A percentile compares a stretch with the other conserved stretches of the same genome.
These are phyloP conservation scores for Crassisporium funariophilum DNA, from an alignment of 768 basidiomycete species.

Conservation along the genomic window DNA sequence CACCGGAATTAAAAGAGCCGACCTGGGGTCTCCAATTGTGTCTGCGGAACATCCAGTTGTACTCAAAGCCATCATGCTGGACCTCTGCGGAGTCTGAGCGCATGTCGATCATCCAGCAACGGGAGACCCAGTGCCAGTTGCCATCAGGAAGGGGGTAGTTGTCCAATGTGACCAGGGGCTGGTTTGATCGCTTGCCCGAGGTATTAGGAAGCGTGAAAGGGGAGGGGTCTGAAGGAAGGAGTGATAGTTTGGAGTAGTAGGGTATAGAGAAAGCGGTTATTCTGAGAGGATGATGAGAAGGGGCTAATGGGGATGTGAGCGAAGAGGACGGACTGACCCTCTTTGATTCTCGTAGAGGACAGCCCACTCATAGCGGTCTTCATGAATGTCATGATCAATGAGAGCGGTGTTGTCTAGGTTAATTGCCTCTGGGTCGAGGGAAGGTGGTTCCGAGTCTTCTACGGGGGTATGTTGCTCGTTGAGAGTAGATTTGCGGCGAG, in stretches of 20 bases:
- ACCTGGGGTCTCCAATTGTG: slow-evolving; percentile 67
- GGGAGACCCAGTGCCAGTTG: slow-evolving; percentile 80
- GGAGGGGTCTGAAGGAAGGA: slow-evolving; percentile 72
- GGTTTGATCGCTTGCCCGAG: slow-evolving; percentile 40
- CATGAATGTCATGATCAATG: slow-evolving; percentile 29
- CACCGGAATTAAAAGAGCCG: slow-evolving; percentile 61
- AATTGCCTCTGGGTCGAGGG: no score
- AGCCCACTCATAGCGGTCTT: slow-evolving; percentile 74
- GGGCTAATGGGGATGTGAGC: not conserved
- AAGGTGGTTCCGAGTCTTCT: no score
- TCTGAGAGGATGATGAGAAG: slow-evolving; percentile 28
- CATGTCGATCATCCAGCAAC: slow-evolving; percentile 89
- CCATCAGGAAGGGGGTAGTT: slow-evolving; percentile 80
- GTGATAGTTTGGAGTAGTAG: slow-evolving; percentile 68
- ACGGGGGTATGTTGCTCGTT: no score
- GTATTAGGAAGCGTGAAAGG: slow-evolving; percentile 67
- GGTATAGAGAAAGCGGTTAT: slow-evolving; percentile 72
- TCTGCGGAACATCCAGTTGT: slow-evolving; percentile 75
- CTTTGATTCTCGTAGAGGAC: slow-evolving; percentile 82
- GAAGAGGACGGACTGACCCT: slow-evolving; percentile 49
- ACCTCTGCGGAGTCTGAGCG: slow-evolving; percentile 71
- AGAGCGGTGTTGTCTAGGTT: slow-evolving; percentile 30
- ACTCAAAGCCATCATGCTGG: slow-evolving; percentile 84
- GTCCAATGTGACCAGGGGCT: slow-evolving; percentile 57
- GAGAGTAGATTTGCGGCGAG: slow-evolving; percentile 21